Base-by-base conservation (phyloP, 2,329 filamentous ascomycete genomes). In the Colletotrichum gigasporum region DNA sequence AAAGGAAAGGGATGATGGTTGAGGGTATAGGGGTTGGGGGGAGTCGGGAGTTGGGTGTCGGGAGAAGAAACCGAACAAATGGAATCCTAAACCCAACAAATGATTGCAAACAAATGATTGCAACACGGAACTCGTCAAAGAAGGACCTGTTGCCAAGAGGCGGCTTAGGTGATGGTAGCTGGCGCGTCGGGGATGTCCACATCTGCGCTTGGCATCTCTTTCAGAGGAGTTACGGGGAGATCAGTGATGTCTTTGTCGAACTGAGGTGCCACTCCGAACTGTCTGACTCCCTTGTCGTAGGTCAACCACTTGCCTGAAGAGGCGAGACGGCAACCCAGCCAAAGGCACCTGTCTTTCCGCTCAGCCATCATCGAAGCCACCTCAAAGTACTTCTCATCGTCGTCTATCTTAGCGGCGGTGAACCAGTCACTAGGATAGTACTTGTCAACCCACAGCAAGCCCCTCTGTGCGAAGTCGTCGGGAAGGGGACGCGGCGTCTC, bases 381-480 rank as follows among this genome's bases (percentile, higher is more conserved):
- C 69, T 92, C 90, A 47, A 91, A 84, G 16, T 83, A 84, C 45
- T 88, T 85, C 65, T 91, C 89, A 10, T 90, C 87, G 22, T 91
- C 89, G 28, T 91, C 89, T 8, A 88, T 81, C 63, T 83, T 83
- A 1, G 83, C 82, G 8, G 82, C 80, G 0, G 72, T 68, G 70
- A 92, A 92, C 85, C 86, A 91, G 1, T 80, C 76, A 0, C 74
- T 59, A 0, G 89, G 88, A 55, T 86, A 89, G 59, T 90, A 90
- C 10, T 80, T 79, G 2, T 87, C 81, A 0, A 83, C 79, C 79
- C 87, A 92, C 2, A 88, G 73, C 2, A 91, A 77, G 0, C 91
- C 91, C 1, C 89, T 82, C 58, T 92, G 82, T 0, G 85, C 82
- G 67, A 87, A 92, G 65, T 94, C 91, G 50, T 93, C 91, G 0